Percentiles rank a stretch among this genome's conserved stretches.
Evolutionary conservation across 129 eudicot species (phyloP).

Genomic region (Flaveria ramosissima): DNA sequence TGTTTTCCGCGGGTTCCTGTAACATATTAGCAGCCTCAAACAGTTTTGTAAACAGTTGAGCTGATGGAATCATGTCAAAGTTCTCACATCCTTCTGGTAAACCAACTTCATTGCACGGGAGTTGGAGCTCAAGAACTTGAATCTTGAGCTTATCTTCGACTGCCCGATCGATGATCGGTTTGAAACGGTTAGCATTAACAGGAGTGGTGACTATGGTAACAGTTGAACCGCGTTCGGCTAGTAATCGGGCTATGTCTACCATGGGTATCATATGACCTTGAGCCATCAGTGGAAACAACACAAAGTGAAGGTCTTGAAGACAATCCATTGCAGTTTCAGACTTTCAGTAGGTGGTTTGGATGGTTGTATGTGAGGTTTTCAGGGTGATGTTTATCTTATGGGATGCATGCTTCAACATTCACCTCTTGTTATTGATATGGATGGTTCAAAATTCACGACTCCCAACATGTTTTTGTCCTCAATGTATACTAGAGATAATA

Average conservation of each 20-base stretch:
- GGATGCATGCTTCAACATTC: too few species aligned
- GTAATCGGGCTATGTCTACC: conserved; percentile 44
- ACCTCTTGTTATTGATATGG: too few species aligned
- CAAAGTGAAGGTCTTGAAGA: conserved; percentile 33
- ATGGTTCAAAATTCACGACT: too few species aligned
- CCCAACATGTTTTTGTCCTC: too few species aligned
- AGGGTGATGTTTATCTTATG: too few species aligned
- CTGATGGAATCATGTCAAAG: conserved; percentile 46
- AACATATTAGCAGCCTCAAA: conserved; percentile 35
- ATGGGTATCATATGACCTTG: conserved; percentile 47
- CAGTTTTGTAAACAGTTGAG: neutral
- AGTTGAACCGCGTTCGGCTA: conserved; percentile 34
- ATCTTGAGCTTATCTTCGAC: conserved; percentile 35
- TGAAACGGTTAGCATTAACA: conserved; percentile 35
- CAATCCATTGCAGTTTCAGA: conserved; percentile 1
- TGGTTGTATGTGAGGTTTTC: too few species aligned
- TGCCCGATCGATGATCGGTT: conserved; percentile 38
- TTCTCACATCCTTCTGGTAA: conserved; percentile 53
- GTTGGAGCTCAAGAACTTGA: conserved; percentile 27
- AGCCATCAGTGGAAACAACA: conserved; percentile 40
- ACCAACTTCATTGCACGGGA: conserved; percentile 48
- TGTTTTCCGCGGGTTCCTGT: conserved; percentile 33
- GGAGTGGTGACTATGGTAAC: conserved; percentile 50
- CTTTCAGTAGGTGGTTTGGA: too few species aligned
- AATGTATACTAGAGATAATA: too few species aligned